Percentiles rank a stretch among this genome's conserved stretches.
Evolutionary conservation across 129 eudicot genomes (phyloP).

Genomic region (Ambrosia artemisiifolia): DNA sequence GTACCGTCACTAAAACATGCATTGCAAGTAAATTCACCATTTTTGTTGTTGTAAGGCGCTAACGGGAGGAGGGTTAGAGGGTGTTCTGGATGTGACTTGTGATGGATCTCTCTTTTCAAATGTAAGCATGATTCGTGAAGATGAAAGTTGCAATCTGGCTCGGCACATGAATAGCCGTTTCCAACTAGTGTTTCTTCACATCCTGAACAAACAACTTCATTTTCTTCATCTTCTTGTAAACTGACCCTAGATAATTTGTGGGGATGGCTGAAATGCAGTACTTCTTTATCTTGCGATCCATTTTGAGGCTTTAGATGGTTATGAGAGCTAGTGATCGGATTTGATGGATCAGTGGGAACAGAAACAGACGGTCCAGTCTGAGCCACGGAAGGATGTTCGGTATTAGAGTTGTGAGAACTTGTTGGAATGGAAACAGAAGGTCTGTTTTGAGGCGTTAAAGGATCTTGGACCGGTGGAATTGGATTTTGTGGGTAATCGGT

Average conservation of each 20-base stretch:
- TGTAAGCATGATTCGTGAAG: slow-evolving; percentile 43
- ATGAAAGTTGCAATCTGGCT: slow-evolving; percentile 35
- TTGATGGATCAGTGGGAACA: not conserved
- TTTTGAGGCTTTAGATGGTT: slow-evolving; percentile 4
- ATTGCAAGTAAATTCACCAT: slow-evolving; percentile 46
- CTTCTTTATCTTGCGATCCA: not conserved
- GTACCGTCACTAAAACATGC: slow-evolving; percentile 57
- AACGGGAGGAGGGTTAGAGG: slow-evolving; percentile 43
- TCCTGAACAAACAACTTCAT: slow-evolving; percentile 39
- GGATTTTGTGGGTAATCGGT: not conserved
- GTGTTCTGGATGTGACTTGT: slow-evolving; percentile 65
- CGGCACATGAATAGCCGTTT: slow-evolving; percentile 28
- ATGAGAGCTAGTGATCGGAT: not conserved
- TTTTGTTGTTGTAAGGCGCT: slow-evolving; percentile 35
- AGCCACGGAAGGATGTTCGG: not conserved
- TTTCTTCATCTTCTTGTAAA: slow-evolving; percentile 22
- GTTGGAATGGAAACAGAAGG: not conserved
- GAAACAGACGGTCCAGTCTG: not conserved
- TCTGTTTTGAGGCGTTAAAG: slow-evolving; percentile 8
- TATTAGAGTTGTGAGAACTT: not conserved
- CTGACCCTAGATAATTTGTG: slow-evolving; percentile 27
- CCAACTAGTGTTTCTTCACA: slow-evolving; percentile 38
- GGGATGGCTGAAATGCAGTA: slow-evolving; percentile 63
- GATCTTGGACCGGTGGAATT: not conserved
- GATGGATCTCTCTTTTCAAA: slow-evolving; percentile 33